These are phyloP conservation scores for Aeschynomene evenia DNA, from an alignment of 306 rosid genomes.

Conservation along the genomic window DNA sequence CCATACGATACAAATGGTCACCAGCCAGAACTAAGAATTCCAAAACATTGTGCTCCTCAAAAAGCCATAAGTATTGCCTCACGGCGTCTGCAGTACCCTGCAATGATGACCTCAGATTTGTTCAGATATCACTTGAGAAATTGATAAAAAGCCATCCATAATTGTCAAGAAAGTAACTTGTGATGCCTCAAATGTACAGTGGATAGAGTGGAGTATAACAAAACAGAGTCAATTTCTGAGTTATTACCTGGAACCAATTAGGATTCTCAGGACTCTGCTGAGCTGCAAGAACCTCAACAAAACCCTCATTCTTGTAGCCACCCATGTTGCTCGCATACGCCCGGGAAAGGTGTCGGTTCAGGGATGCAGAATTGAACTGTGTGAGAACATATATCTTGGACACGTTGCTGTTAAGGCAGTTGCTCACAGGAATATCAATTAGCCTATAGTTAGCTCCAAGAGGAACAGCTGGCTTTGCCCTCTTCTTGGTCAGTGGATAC, in stretches of 20 bases:
- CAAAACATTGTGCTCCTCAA: slow-evolving; percentile 95
- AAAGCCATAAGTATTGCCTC: slow-evolving; percentile 93
- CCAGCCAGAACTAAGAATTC: slow-evolving; percentile 89
- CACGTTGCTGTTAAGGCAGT: slow-evolving; percentile 88
- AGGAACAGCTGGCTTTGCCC: slow-evolving; percentile 98
- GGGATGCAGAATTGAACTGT: slow-evolving; percentile 94
- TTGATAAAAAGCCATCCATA: not conserved
- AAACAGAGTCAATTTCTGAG: not conserved
- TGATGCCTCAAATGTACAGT: not conserved
- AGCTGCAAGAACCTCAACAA: slow-evolving; percentile 98
- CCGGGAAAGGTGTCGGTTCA: slow-evolving; percentile 95
- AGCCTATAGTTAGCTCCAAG: slow-evolving; percentile 96
- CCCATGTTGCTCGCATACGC: slow-evolving; percentile 98
- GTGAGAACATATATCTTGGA: slow-evolving; percentile 96
- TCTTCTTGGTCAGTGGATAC: slow-evolving; percentile 92
- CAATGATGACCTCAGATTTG: not conserved
- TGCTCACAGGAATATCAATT: slow-evolving; percentile 96
- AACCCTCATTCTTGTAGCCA: slow-evolving; percentile 94
- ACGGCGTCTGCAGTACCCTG: slow-evolving; percentile 99
- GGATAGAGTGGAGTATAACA: not conserved
- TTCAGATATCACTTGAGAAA: slow-evolving; percentile 1
- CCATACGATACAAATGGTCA: slow-evolving; percentile 95
- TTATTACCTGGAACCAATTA: slow-evolving; percentile 93
- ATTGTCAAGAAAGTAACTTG: not conserved
- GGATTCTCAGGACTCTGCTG: slow-evolving; percentile 99